Percentiles rank a stretch among this genome's conserved stretches.
These are phyloP conservation scores for Cucumis melo DNA, from an alignment of 306 rosid species.

Conservation along the genomic window DNA sequence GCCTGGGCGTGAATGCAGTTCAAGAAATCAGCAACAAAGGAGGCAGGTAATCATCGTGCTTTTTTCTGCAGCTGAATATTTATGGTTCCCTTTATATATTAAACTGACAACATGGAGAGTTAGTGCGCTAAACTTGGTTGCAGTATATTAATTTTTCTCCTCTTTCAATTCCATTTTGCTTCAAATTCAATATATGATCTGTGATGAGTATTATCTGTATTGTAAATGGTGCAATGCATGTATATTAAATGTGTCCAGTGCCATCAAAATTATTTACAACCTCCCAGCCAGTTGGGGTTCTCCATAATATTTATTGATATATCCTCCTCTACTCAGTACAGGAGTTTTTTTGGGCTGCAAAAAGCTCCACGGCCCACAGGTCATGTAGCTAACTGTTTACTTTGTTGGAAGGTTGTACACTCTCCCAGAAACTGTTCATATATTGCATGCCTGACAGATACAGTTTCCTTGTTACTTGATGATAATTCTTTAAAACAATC, in stretches of 20 bases:
- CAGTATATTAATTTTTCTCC: not conserved
- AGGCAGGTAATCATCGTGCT: not conserved
- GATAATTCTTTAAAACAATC: not conserved
- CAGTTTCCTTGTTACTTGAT: not conserved
- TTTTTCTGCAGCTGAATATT: not conserved
- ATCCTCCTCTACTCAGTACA: not conserved
- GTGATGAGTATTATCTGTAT: not conserved
- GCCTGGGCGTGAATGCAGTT: constrained; percentile 1
- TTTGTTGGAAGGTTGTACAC: not conserved
- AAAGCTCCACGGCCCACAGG: not conserved
- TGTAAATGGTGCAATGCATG: not conserved
- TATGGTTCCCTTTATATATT: not conserved
- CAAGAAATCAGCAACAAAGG: not conserved
- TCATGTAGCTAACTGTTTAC: not conserved
- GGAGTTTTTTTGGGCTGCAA: not conserved
- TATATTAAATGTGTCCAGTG: not conserved
- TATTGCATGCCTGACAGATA: not conserved
- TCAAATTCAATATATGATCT: not conserved
- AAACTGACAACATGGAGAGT: not conserved
- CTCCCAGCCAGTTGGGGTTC: not conserved
- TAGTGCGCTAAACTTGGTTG: too few species aligned
- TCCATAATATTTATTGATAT: not conserved
- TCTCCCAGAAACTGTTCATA: not conserved
- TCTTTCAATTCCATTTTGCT: not conserved
- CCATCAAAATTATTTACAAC: not conserved